Evolutionary conservation across 306 rosid species (phyloP).

Genomic region (Prunus kanzakura): DNA sequence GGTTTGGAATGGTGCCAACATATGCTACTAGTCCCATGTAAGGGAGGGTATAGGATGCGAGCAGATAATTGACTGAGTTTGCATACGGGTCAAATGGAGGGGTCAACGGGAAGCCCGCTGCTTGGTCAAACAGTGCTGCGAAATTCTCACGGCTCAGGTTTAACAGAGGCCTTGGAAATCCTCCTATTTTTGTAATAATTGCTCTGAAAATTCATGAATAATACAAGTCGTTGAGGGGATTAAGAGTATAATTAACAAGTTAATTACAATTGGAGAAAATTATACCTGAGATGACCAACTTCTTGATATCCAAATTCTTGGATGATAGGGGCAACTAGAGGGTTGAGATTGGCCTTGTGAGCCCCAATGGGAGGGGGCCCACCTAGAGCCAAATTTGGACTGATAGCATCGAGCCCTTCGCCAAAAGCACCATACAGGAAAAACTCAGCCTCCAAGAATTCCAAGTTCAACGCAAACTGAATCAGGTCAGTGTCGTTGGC

Average conservation of each 20-base stretch:
- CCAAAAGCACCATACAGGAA: slow-evolving; percentile 19
- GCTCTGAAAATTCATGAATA: slow-evolving; percentile 1
- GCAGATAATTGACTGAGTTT: slow-evolving; percentile 17
- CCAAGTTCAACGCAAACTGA: slow-evolving; percentile 31
- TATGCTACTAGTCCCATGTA: slow-evolving; percentile 25
- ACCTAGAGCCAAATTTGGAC: not conserved
- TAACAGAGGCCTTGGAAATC: slow-evolving; percentile 24
- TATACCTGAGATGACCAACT: slow-evolving; percentile 29
- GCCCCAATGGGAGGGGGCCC: slow-evolving; percentile 27
- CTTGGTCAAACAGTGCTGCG: slow-evolving; percentile 14
- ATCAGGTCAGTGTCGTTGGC: slow-evolving; percentile 22
- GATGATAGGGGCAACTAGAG: slow-evolving; percentile 1
- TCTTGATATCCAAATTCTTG: slow-evolving; percentile 28
- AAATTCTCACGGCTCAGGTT: slow-evolving; percentile 15
- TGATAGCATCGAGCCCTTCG: slow-evolving; percentile 12
- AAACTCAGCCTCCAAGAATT: slow-evolving; percentile 26
- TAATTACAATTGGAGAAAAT: no score
- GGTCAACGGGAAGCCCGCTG: not conserved
- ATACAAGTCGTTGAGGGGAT: no score
- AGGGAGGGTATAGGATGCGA: slow-evolving; percentile 17
- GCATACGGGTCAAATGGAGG: slow-evolving; percentile 33
- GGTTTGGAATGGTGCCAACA: slow-evolving; percentile 25
- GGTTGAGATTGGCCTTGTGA: slow-evolving; percentile 27
- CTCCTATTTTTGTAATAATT: slow-evolving; percentile 12
- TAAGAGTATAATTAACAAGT: no score